A percentile compares a stretch with the other conserved stretches of the same genome.
Conservation (phyloP, 106 monocot species). For the Xerophyta viscosa region DNA sequence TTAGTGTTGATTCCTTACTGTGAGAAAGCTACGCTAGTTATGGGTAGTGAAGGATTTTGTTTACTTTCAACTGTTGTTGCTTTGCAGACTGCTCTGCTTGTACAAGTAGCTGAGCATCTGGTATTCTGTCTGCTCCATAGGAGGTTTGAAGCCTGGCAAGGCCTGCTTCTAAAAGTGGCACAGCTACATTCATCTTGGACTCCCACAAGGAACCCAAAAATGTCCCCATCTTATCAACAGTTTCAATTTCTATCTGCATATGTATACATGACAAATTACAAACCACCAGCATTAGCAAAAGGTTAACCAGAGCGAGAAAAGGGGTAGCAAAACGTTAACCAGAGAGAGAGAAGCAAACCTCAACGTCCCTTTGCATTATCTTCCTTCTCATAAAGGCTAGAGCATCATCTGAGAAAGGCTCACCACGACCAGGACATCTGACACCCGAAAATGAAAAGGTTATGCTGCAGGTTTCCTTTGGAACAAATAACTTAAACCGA, state of each 20-base stretch:
- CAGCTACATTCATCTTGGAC: conserved; percentile 62
- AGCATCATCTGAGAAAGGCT: conserved; percentile 88
- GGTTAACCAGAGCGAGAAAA: too few relatives aligned
- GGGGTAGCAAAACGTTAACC: too few relatives aligned
- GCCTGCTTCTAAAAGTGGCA: conserved; percentile 73
- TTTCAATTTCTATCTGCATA: conserved; percentile 95
- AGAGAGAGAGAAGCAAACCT: conserved; percentile 34
- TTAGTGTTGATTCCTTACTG: too few relatives aligned
- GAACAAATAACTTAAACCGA: conserved; percentile 80
- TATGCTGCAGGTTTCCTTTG: conserved; percentile 95
- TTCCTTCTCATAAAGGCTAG: conserved; percentile 93
- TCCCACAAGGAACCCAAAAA: conserved; percentile 95
- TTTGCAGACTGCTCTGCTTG: conserved; percentile 89
- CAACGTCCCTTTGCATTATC: conserved; percentile 92
- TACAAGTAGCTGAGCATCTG: conserved; percentile 70
- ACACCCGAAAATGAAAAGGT: conserved; percentile 93
- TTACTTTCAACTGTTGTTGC: conserved; percentile 67
- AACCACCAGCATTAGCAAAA: too few relatives aligned
- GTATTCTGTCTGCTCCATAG: conserved; percentile 77
- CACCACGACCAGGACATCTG: conserved; percentile 78
- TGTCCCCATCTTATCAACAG: conserved; percentile 81
- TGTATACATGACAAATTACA: too few relatives aligned
- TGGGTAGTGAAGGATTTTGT: too few relatives aligned
- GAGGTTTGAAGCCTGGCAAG: conserved; percentile 81
- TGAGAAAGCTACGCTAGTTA: too few relatives aligned